Conservation (phyloP, 306 rosid genomes). For the Albizia julibrissin region DNA sequence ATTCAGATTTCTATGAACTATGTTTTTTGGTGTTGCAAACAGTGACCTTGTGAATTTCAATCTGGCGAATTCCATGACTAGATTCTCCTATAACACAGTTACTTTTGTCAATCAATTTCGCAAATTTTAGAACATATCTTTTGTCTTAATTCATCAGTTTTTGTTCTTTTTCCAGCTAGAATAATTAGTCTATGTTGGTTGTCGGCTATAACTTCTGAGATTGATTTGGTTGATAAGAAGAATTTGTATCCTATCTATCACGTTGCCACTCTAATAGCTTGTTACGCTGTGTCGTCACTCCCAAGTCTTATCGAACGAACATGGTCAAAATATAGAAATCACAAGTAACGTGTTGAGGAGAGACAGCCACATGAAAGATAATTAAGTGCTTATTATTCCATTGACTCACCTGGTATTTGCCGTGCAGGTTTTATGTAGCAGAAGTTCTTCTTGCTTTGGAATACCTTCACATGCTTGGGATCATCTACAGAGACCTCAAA, state of each 20-base stretch:
- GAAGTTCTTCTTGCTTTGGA: slow-evolving; percentile 98
- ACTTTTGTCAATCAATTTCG: neutral
- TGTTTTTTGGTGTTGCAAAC: neutral
- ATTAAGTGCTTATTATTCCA: neutral
- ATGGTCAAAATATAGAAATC: neutral
- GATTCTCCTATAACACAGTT: neutral
- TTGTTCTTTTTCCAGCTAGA: neutral
- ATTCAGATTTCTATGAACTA: neutral
- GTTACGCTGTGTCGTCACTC: neutral
- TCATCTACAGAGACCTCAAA: slow-evolving; percentile 94
- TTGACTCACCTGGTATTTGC: slow-evolving; percentile 2
- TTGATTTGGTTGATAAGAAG: neutral
- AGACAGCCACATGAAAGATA: neutral
- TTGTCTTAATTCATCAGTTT: neutral
- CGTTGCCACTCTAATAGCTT: neutral
- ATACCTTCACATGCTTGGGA: slow-evolving; percentile 97
- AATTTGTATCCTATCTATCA: neutral
- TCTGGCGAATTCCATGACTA: neutral
- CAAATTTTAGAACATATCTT: neutral
- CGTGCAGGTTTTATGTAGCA: slow-evolving; percentile 90
- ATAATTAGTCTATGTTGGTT: neutral
- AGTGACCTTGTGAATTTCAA: neutral
- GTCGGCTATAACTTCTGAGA: neutral
- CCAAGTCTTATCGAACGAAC: slow-evolving; percentile 20
- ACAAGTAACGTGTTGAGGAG: neutral